Percentiles rank a stretch among this genome's conserved stretches.
phyloP scores from a whole-genome alignment of 106 monocot species.

The Xerophyta viscosa region DNA sequence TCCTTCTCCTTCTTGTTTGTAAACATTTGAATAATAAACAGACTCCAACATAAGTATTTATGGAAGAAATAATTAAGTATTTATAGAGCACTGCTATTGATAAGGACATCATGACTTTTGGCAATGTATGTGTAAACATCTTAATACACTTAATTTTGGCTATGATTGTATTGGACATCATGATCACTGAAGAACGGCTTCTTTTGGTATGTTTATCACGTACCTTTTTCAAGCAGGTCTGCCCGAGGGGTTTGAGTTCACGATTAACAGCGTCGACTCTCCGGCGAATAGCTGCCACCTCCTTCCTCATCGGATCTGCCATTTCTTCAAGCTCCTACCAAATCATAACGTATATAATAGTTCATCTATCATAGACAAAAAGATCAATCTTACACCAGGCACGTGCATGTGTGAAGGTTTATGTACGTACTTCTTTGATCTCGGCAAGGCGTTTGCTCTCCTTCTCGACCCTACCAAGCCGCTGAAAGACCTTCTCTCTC shows the following conservation, averaged over 20 bases:
- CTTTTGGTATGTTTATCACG: no score
- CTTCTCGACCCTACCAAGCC: constrained; percentile 58
- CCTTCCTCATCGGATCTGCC: constrained; percentile 86
- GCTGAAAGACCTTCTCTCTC: constrained; percentile 45
- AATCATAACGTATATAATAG: not conserved
- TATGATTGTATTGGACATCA: no score
- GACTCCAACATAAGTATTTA: no score
- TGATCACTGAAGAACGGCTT: no score
- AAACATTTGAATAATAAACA: no score
- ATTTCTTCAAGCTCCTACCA: constrained; percentile 83
- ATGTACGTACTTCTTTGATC: constrained; percentile 52
- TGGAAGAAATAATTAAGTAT: no score
- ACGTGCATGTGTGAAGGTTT: no score
- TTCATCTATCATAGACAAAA: not conserved
- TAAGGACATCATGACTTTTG: no score
- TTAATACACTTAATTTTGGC: no score
- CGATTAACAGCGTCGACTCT: constrained; percentile 67
- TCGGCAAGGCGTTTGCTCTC: constrained; percentile 70
- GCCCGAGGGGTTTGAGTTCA: constrained; percentile 79
- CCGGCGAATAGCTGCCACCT: constrained; percentile 62
- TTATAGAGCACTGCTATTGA: no score
- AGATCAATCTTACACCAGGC: no score
- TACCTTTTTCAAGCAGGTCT: constrained; percentile 82
- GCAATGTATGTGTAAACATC: no score
- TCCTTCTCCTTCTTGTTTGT: constrained; percentile 69